Evolutionary conservation across 2,329 filamentous ascomycete genomes (phyloP).

Genomic region (Verticillium dahliae): DNA sequence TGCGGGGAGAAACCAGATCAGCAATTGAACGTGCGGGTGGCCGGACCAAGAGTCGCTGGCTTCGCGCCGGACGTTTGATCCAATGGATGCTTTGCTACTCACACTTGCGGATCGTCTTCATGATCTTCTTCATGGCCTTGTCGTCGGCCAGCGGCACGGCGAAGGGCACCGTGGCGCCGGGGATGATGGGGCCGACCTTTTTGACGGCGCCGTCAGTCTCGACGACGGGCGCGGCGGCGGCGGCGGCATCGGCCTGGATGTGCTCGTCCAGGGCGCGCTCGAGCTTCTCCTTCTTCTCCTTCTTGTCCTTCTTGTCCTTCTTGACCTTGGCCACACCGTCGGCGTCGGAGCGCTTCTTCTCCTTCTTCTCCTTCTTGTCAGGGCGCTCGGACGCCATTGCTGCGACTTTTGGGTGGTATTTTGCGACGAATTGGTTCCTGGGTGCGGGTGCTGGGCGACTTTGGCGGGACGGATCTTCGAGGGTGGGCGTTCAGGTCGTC

Average conservation of each 20-base stretch:
- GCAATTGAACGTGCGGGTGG: neutral
- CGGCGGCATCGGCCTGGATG: constrained; percentile 47
- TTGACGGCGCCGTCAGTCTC: constrained; percentile 38
- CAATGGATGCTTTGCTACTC: constrained; percentile 15
- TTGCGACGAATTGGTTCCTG: neutral
- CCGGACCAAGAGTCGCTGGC: too few species aligned
- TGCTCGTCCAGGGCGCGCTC: constrained; percentile 60
- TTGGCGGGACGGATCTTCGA: neutral
- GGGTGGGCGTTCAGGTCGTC: neutral
- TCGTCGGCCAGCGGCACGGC: constrained; percentile 75
- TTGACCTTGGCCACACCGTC: constrained; percentile 28
- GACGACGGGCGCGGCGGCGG: constrained; percentile 31
- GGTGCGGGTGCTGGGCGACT: neutral
- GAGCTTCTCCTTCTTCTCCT: constrained; percentile 60
- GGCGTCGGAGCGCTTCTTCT: constrained; percentile 20
- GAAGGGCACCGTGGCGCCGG: constrained; percentile 69
- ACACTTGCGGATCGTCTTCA: constrained; percentile 53
- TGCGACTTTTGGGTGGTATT: constrained; percentile 8
- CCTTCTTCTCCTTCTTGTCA: constrained; percentile 38
- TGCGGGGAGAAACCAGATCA: constrained; percentile 28
- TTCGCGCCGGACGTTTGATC: neutral
- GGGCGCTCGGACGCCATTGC: constrained; percentile 41
- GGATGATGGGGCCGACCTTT: constrained; percentile 32
- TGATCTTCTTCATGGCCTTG: constrained; percentile 61
- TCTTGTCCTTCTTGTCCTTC: constrained; percentile 54